Conservation (phyloP, 2,329 filamentous ascomycete species). For the Eurotiales sp. region DNA sequence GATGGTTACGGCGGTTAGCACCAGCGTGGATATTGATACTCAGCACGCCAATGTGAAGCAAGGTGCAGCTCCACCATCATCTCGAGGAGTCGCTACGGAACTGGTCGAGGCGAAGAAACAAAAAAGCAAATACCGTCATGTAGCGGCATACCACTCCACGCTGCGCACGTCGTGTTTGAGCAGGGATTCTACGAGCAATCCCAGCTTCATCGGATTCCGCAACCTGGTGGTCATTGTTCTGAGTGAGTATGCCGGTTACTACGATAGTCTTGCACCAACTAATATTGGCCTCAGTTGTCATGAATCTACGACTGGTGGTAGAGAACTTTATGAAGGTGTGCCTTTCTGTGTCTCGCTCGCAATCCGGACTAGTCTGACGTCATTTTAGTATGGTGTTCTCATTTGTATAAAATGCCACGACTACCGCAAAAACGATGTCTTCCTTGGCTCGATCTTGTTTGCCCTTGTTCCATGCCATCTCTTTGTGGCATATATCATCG, state of each 20-base stretch:
- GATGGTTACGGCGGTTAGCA: conserved; percentile 24
- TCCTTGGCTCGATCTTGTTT: conserved; percentile 74
- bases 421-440: conserved; percentile 72
- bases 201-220: conserved; percentile 88
- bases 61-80: conserved; percentile 14
- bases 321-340: conserved; percentile 90
- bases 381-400: conserved; percentile 77
- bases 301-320: conserved; percentile 89
- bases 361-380: conserved; percentile 8
- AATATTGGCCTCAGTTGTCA: conserved; percentile 63
- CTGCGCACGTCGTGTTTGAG: conserved; percentile 75
- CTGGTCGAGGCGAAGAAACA: conserved; percentile 23
- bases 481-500: conserved; percentile 84
- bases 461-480: conserved; percentile 86
- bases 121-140: conserved; percentile 79
- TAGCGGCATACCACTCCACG: conserved; percentile 76
- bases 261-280: conserved; percentile 9
- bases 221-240: conserved; percentile 95
- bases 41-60: conserved; percentile 14
- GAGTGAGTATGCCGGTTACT: conserved; percentile 55
- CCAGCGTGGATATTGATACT: conserved; percentile 27
- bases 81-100: conserved; percentile 10
- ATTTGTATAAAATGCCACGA: conserved; percentile 90
- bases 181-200: conserved; percentile 68
- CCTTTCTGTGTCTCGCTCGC: not conserved